Base-by-base conservation (phyloP, 352 stramenopile genomes). In the Phytophthora brassicae region DNA sequence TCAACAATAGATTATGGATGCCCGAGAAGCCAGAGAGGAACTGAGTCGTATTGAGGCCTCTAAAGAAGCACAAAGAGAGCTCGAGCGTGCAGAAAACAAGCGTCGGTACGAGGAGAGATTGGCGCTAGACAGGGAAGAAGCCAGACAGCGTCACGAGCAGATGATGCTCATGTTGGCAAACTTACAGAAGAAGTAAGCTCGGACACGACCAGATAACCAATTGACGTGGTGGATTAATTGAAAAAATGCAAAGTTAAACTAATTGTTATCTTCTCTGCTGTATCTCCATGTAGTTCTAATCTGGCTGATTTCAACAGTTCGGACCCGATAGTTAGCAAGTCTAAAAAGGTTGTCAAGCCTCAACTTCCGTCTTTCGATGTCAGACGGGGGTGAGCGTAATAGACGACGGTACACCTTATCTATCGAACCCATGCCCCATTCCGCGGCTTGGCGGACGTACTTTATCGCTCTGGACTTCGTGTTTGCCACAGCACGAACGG, bases 331-430 rank as follows among this genome's bases (percentile, higher is more conserved):
- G 38, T 50, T 58, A 0, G 38, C 38, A 4, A 49, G 17, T 8
- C n/a, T 11, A 7, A 58, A 58, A 4, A 58, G 2, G 31, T 58
- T 58, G n/a, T 47, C 35, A 6, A 57, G 14, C 6, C 51, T 38
- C 3, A 22, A 26, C 24, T n/a, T 45, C 0, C 26, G 35, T 19
- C 46, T 47, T 0, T 29, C 23, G 0, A 23, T 49, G 17, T 49
- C 39, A 8, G 3, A 22, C n/a, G 35, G 17, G 2, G 48, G 17
- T 24, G 53, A 42, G 7, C 26, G 39, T 9, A 43, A 2, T 1
- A 46, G 29, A 2, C 53, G 16, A 43, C 22, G 35, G 13, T 20
- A 41, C 4, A 41, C 35, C 6, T 41, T 41, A 11, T 41, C 35
- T 1, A 41, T 20, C 1, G 9, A 41, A 0, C 31, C 53, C 29